Percentiles rank a stretch among this genome's conserved stretches.
phyloP scores from a whole-genome alignment of 495 filamentous ascomycete genomes.

The Penicillium goetzii region DNA sequence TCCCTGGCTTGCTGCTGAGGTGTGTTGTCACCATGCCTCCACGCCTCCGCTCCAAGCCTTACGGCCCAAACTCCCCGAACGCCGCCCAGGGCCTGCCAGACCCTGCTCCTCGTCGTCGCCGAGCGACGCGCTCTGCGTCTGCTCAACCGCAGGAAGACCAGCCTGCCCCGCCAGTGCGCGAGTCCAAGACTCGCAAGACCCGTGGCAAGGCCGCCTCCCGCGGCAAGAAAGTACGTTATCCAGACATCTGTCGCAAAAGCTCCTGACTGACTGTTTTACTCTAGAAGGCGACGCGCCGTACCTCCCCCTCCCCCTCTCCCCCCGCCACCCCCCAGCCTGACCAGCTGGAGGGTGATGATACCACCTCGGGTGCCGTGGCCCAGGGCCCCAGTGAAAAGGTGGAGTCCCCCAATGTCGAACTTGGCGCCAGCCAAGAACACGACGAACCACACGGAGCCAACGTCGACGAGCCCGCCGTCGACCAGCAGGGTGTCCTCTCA shows the following conservation, averaged over 20 bases:
- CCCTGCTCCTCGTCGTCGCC: slow-evolving; percentile 22
- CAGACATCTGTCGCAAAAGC: background rate
- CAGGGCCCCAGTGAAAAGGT: background rate
- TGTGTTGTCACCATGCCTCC: slow-evolving; percentile 14
- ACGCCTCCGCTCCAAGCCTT: slow-evolving; percentile 25
- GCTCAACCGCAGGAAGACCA: slow-evolving; percentile 23
- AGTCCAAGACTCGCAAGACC: slow-evolving; percentile 11
- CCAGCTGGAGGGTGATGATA: slow-evolving; percentile 3
- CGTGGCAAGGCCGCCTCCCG: slow-evolving; percentile 17
- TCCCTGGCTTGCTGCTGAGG: background rate
- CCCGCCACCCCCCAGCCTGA: slow-evolving; percentile 3
- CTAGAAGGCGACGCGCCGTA: slow-evolving; percentile 7
- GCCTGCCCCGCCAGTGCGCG: slow-evolving; percentile 8
- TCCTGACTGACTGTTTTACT: slow-evolving; percentile 7
- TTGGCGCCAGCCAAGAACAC: background rate
- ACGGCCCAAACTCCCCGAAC: slow-evolving; percentile 19
- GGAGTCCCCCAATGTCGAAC: background rate
- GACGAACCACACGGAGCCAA: background rate
- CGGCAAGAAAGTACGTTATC: slow-evolving; percentile 16
- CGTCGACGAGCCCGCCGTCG: background rate
- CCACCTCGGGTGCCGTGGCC: background rate
- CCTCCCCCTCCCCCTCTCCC: background rate
- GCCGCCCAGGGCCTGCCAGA: slow-evolving; percentile 6
- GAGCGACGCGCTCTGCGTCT: slow-evolving; percentile 27
- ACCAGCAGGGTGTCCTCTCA: background rate